A percentile compares a stretch with the other conserved stretches of the same genome.
Conservation (phyloP, 805 yeast genomes). For the Barnettozyma salicaria region DNA sequence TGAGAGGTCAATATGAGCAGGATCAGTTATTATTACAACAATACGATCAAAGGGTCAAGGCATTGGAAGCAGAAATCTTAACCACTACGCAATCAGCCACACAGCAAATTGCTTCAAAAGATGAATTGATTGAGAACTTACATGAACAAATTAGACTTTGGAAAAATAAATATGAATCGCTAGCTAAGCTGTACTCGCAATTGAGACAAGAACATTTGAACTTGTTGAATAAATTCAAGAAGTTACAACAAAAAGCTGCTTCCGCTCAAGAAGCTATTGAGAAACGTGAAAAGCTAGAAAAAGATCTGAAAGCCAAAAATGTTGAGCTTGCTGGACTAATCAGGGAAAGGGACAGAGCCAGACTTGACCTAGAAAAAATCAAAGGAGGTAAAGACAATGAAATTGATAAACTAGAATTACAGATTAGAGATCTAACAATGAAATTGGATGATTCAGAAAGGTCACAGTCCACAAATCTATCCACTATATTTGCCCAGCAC, state of each 20-base stretch:
- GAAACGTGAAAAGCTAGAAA: constrained; percentile 73
- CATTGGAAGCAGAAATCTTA: constrained; percentile 66
- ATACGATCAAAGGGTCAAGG: constrained; percentile 79
- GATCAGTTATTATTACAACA: constrained; percentile 81
- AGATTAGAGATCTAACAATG: constrained; percentile 53
- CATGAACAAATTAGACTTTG: constrained; percentile 74
- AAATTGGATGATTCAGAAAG: constrained; percentile 56
- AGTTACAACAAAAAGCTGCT: constrained; percentile 79
- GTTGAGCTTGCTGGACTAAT: constrained; percentile 84
- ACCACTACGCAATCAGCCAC: constrained; percentile 58
- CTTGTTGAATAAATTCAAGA: constrained; percentile 69
- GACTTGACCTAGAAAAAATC: constrained; percentile 69
- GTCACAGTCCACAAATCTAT: constrained; percentile 55
- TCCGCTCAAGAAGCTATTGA: constrained; percentile 87
- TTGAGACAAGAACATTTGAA: constrained; percentile 87
- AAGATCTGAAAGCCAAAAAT: constrained; percentile 79
- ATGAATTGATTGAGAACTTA: constrained; percentile 58
- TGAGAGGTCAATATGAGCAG: constrained; percentile 77
- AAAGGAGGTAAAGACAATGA: constrained; percentile 61
- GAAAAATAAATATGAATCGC: constrained; percentile 81
- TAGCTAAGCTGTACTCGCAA: constrained; percentile 86
- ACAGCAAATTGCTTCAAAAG: constrained; percentile 69
- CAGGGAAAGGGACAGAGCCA: constrained; percentile 83
- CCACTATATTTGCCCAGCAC: constrained; percentile 54
- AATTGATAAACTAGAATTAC: constrained; percentile 58